A percentile compares a stretch with the other conserved stretches of the same genome.
Evolutionary conservation across 129 eudicot species (phyloP).

Genomic region (Centella asiatica): DNA sequence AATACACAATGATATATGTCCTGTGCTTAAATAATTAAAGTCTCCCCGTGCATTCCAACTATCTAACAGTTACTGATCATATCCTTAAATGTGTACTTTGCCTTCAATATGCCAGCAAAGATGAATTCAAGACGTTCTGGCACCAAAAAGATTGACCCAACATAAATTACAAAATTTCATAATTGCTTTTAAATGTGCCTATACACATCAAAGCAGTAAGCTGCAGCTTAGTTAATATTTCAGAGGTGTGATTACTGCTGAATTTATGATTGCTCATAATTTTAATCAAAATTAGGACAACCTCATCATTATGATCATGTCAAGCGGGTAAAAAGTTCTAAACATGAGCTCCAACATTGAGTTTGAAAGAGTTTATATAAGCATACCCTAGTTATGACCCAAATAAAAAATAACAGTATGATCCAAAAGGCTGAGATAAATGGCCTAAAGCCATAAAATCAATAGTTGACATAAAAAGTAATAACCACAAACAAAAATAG

Average conservation of each 20-base stretch:
- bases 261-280: background rate
- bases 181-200: too few species aligned
- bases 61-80: background rate
- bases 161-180: background rate
- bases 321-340: background rate
- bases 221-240: background rate
- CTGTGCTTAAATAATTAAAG: too few species aligned
- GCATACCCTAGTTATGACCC: background rate
- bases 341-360: too few species aligned
- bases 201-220: background rate
- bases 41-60: background rate
- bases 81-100: background rate
- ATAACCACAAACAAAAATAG: background rate
- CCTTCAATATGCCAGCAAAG: background rate
- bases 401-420: too few species aligned
- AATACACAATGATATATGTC: background rate
- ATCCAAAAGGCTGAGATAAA: background rate
- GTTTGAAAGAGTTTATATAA: background rate
- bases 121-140: background rate
- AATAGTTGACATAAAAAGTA: background rate
- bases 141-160: background rate
- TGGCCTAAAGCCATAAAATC: background rate
- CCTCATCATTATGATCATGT: background rate
- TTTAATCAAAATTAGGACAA: background rate
- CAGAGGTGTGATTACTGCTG: background rate